Conservation (phyloP, 202 grass and related monocot genomes). For the Saccharum hybrid region DNA sequence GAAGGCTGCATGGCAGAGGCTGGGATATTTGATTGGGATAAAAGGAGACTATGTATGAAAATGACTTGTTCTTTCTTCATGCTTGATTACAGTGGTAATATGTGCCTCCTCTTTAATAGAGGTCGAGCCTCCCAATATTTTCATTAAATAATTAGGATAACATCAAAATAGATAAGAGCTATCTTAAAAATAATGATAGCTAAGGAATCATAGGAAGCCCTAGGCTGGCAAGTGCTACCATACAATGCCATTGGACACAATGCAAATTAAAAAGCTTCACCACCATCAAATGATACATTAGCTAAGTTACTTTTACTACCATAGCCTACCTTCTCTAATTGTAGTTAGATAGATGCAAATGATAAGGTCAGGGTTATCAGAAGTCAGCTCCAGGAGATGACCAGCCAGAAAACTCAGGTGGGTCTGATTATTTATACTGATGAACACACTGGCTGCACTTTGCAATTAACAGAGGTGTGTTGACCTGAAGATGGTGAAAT, state of each 20-base stretch:
- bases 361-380: neutral
- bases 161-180: neutral
- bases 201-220: neutral
- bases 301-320: constrained; percentile 20
- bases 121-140: neutral
- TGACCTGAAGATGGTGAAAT: neutral
- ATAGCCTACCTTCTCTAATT: neutral
- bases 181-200: neutral
- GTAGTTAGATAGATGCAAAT: neutral
- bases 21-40: neutral
- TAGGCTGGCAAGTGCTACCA: neutral
- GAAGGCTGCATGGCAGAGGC: neutral
- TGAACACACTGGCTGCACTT: neutral
- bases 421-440: neutral
- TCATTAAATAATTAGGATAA: neutral
- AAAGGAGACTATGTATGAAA: neutral
- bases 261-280: neutral
- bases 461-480: neutral
- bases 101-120: constrained; percentile 1
- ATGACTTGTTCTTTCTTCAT: neutral
- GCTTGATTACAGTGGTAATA: neutral
- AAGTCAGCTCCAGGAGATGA: neutral
- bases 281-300: constrained; percentile 23
- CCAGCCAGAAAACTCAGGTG: constrained; percentile 16
- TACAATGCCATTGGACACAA: neutral